Conservation (phyloP, 1,284 basidiomycete genomes). For the Amylostereum chailletii region DNA sequence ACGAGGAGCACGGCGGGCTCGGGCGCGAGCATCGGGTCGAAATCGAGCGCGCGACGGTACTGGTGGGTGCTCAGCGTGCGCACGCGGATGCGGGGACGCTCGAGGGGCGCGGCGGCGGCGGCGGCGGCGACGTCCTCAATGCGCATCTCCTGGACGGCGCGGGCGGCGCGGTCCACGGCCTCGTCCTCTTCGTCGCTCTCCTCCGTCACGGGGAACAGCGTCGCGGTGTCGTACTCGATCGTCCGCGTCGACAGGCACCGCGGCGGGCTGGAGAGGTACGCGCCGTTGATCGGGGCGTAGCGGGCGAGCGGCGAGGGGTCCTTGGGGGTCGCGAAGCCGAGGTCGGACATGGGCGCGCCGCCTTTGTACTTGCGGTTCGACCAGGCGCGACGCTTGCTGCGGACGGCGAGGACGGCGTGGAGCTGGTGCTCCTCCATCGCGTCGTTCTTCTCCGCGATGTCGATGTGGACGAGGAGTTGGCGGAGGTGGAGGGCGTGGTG, state of each 20-base stretch:
- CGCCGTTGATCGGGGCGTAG: slow-evolving; percentile 22
- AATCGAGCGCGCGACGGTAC: slow-evolving; percentile 11
- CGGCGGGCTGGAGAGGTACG: slow-evolving; percentile 1
- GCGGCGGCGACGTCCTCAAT: not conserved
- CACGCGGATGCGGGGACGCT: slow-evolving; percentile 18
- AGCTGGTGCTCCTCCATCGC: slow-evolving; percentile 29
- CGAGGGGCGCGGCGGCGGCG: slow-evolving; percentile 6
- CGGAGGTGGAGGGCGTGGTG: slow-evolving; percentile 30
- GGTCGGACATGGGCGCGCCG: slow-evolving; percentile 18
- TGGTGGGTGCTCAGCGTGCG: slow-evolving; percentile 21
- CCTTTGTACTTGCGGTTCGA: slow-evolving; percentile 30
- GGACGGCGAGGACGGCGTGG: slow-evolving; percentile 38
- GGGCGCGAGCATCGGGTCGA: slow-evolving; percentile 4
- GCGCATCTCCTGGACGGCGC: not conserved
- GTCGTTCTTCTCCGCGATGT: slow-evolving; percentile 26
- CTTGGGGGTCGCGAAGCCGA: slow-evolving; percentile 35
- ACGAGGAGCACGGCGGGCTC: slow-evolving; percentile 1
- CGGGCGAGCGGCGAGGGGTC: slow-evolving; percentile 30
- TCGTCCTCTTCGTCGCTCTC: slow-evolving; percentile 33
- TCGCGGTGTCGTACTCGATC: slow-evolving; percentile 17
- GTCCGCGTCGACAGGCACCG: slow-evolving; percentile 14
- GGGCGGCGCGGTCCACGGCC: slow-evolving; percentile 6
- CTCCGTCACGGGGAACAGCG: slow-evolving; percentile 41
- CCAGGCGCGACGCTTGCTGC: slow-evolving; percentile 47
- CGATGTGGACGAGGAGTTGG: slow-evolving; percentile 27